Conservation (phyloP, 106 monocot species). For the Cymbidium sinense region DNA sequence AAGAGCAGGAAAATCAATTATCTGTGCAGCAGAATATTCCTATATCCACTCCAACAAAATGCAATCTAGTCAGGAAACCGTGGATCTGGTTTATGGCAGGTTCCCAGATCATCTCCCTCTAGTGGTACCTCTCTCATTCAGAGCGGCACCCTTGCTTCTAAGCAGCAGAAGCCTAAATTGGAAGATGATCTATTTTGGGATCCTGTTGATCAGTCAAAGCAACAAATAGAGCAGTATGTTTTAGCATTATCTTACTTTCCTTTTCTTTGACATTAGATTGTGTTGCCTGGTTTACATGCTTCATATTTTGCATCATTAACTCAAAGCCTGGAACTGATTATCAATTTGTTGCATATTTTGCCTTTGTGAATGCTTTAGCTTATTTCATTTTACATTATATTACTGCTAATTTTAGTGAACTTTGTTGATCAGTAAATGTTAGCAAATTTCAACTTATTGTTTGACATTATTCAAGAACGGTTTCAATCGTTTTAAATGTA, state of each 20-base stretch:
- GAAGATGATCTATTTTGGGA: slow-evolving; percentile 99
- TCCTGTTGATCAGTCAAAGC: slow-evolving; percentile 59
- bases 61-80: slow-evolving; percentile 30
- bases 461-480: too few species aligned
- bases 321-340: neutral
- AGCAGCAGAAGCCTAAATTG: slow-evolving; percentile 34
- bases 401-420: neutral
- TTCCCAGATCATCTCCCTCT: slow-evolving; percentile 64
- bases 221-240: slow-evolving; percentile 49
- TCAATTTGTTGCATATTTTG: neutral
- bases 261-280: neutral
- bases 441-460: too few species aligned
- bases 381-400: neutral
- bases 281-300: neutral
- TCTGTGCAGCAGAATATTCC: slow-evolving; percentile 34
- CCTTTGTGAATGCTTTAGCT: neutral
- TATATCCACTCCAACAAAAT: slow-evolving; percentile 33
- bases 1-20: slow-evolving; percentile 64
- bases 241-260: neutral
- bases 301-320: neutral
- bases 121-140: slow-evolving; percentile 37
- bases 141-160: slow-evolving; percentile 20
- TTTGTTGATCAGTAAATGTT: too few species aligned
- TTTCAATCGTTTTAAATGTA: too few species aligned
- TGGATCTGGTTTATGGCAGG: slow-evolving; percentile 48